Evolutionary conservation across 1,284 basidiomycete species (phyloP).

Genomic region (Malassezia caprae): DNA sequence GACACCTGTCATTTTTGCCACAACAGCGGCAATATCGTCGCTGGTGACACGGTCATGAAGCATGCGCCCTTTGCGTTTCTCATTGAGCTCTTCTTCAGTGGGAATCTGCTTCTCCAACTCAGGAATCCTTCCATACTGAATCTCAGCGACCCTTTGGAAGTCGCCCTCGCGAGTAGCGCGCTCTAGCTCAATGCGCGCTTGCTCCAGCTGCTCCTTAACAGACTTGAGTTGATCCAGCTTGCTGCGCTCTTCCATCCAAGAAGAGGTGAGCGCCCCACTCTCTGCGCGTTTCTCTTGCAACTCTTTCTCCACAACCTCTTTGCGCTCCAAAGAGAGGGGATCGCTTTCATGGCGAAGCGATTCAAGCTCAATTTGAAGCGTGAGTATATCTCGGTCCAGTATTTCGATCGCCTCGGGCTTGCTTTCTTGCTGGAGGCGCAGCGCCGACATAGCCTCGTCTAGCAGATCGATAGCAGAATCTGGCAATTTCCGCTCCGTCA

Average conservation of each 20-base stretch:
- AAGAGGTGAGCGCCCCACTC: conserved; percentile 53
- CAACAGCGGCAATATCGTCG: conserved; percentile 73
- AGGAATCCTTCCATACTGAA: conserved; percentile 76
- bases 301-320: conserved; percentile 57
- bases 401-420: conserved; percentile 77
- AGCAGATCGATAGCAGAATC: conserved; percentile 38
- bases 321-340: conserved; percentile 64
- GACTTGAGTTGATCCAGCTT: conserved; percentile 68
- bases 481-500: conserved; percentile 50
- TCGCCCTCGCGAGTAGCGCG: conserved; percentile 75
- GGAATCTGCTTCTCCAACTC: conserved; percentile 67
- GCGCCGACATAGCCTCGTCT: conserved; percentile 54
- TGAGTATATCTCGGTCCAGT: conserved; percentile 72
- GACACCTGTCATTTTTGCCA: conserved; percentile 77
- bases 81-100: conserved; percentile 55
- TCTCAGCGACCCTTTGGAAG: conserved; percentile 64
- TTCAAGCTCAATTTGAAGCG: conserved; percentile 72
- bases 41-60: conserved; percentile 77
- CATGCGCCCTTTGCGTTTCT: conserved; percentile 49
- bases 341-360: conserved; percentile 80
- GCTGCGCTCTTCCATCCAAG: conserved; percentile 69
- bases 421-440: conserved; percentile 81
- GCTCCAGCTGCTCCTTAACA: conserved; percentile 68
- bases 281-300: conserved; percentile 17
- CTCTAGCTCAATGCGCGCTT: conserved; percentile 73